Evolutionary conservation across 2,329 filamentous ascomycete genomes (phyloP), one percentile per base, ranked within the genome.

Genomic region (Aspergillus oerlinghausenensis): DNA sequence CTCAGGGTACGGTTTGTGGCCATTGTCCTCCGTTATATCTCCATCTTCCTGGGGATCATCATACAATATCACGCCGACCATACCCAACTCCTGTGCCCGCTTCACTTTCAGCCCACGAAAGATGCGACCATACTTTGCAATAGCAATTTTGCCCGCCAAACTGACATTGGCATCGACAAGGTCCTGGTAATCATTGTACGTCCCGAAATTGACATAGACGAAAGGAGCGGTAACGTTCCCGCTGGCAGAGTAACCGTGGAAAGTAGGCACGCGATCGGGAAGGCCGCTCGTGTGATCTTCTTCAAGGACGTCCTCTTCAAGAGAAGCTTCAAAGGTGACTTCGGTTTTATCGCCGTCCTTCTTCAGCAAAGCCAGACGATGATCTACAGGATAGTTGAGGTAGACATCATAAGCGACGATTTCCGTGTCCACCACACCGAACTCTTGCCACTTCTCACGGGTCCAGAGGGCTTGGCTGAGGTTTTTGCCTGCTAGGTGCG

Each of bases 31-130:
- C 0, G 90, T 96, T 14, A 89, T 80, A 7, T 88, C 80, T 19
- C 89, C 90, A 74, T 97, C 93, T 67, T 96, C 90, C 47, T 92
- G 91, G 1, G 93, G 93, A 70, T 97, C 93, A 48, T 82, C 88
- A 75, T 93, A 97, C 50, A 97, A 84, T 50, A 97, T 78, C 11
- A 84, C 81, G n/a, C 92, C 93, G 48, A 94, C 79, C 84, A 94
- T 93, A 38, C 92, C 93, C 19, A 96, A 79, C 65, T 97, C 91
- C 73, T 96, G 89, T 1, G 93, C 93, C 51, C 92, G 85, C 80
- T 96, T 96, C 55, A 97, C 85, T 74, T 97, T 97, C 60, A 97
- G 80, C 0, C 92, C 93, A 54, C 93, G 84, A 79, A 97, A 96
- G 59, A 93, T 86, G 49, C 84, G 81, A 17, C 93, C 93, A 70